Base-by-base conservation (phyloP, 257 asterid species). In the Petunia secreta region DNA sequence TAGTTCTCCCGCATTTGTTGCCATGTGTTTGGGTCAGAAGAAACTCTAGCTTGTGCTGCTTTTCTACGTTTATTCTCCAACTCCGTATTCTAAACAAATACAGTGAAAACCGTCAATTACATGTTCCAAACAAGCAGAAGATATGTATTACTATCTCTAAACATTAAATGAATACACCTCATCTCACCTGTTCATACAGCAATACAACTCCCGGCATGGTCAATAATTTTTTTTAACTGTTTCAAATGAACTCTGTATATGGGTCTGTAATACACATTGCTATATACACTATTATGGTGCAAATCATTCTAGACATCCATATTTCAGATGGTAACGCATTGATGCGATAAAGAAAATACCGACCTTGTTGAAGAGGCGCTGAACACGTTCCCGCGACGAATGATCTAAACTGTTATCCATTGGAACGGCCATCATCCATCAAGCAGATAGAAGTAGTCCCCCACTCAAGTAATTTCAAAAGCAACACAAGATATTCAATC, bases 1-100 rank as follows among this genome's bases (percentile, higher is more conserved):
- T 93, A 93, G 64, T 95, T 95, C 87, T 92, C 98, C 16, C 99
- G 97, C 92, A 93, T 92, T 77, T 88, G 92, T 81, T 95, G 99
- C 99, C 98, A 95, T 82, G 90, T 80, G 85, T 90, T 92, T 34
- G 98, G 97, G 81, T 95, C 97, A 48, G 98, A 93, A 79, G 97
- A 93, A 75, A 92, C 75, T 85, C 97, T 90, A 68, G 92, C 94
- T 82, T 93, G 97, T 54, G 92, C 93, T 46, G 97, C 97, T 85
- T 91, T 92, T 82, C 93, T 89, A 63, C 97, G 91, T 84, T 88
- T 91, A 79, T 84, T 92, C 84, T 95, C 99, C 94, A 93, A 85
- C 88, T 93, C 97, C 86, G 79, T 88, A 85, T 91, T 95, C 98
- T 95, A 82, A 53, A 73, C 25, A 73, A 73, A 73, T 48, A 34